Evolutionary conservation across 768 basidiomycete species (phyloP), one percentile per base, ranked within the genome.

Genomic region (Pleurotus salmoneostramineus): DNA sequence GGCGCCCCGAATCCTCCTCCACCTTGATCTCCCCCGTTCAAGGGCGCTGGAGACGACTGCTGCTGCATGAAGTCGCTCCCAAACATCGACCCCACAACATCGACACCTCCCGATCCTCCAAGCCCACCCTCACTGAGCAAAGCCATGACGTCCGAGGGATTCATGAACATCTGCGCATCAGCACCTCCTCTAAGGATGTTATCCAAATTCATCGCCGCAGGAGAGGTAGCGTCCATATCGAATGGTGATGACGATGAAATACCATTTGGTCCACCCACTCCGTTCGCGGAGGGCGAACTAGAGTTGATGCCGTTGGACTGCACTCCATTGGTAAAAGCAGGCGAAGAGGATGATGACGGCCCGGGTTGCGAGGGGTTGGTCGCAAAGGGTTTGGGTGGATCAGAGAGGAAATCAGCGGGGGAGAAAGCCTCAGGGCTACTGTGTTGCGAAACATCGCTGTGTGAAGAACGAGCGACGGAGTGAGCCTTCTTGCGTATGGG

Each of bases 401-500:
- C 83, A n/a, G 73, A 69, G 67, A 85, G 86, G 66, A 87, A 85
- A 46, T 88, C 87, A 15, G 80, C 75, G 0, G 83, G 78, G 1
- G 87, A 84, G 64, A 86, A 88, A 5, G 80, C 77, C 64, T 88
- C 86, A 3, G 87, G 85, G 64, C 85, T 87, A 64, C 84, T 73
- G 61, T 81, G 70, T 59, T 79, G 74, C 56, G 82, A 70, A 51
- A 81, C 74, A 43, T 71, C 72, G 59, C 75, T 79, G 54, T 73
- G 71, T 42, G 64, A 71, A 27, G 82, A 81, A 59, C 76, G 75
- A 50, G 77, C 71, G 17, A 68, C 72, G 46, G 76, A 80, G 3
- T 83, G 72, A 4, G 83, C 78, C 75, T 89, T 91, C 69, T 90
- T 93, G 60, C 87, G 88, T 6, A 94, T 86, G 6, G 93, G 94